Evolutionary conservation across 2,329 filamentous ascomycete genomes (phyloP), one percentile per base, ranked within the genome.

Genomic region (Fusarium redolens): DNA sequence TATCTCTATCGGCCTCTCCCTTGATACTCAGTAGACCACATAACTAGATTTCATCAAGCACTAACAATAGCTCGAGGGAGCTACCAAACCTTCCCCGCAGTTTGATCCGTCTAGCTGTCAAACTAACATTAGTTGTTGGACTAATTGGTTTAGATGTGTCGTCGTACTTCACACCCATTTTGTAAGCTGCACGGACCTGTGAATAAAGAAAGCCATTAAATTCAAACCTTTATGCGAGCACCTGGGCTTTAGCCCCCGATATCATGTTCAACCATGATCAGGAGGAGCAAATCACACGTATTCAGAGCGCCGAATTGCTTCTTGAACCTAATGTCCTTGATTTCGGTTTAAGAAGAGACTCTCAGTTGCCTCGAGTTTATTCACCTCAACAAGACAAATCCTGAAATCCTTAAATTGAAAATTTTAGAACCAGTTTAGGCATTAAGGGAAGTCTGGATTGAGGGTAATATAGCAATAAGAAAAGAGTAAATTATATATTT

Each of bases 131-230:
- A 47, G n/a, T 18, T 47, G 18, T 7, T 15, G 20, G 4, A 48
- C 30, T n/a, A 47, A n/a, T 45, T 22, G 7, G 13, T n/a, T 13
- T 7, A 7, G 22, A 3, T 14, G 47, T 22, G 7, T 13, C 4
- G 30, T 35, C 18, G 3, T 31, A 33, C 9, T 33, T 13, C 20
- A 44, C 4, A 7, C 2, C n/a, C 20, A 33, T n/a, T 30, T 28
- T 17, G 17, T 3, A 15, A 22, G 7, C 1, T 47, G 4, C 4
- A 12, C 7, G 12, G 5, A 57, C 12, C 11, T 45, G 3, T 0
- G 2, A 7, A 37, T 28, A 14, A n/a, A 31, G 10, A 50, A 50
- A 20, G 10, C 7, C 10, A 30, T 22, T 5, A 7, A 47, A 10
- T 15, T 35, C 9, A 2, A 13, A 28, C 8, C 17, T 28, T 28